Percentiles rank a stretch among this genome's conserved stretches.
phyloP scores from a whole-genome alignment of 1,284 basidiomycete genomes.

The Apiotrichum laibachii region DNA sequence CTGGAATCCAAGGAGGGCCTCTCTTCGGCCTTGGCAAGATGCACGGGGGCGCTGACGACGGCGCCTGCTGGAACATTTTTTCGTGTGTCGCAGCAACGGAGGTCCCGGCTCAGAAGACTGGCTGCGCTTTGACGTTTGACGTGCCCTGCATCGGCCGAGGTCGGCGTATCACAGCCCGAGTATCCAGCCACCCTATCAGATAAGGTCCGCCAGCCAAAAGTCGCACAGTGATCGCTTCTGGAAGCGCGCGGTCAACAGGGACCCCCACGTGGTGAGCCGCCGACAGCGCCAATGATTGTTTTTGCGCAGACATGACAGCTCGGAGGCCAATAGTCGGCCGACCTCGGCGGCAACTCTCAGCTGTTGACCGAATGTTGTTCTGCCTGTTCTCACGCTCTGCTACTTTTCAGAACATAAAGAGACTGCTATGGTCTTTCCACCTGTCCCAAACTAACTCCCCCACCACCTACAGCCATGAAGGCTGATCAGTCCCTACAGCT shows the following conservation, averaged over 20 bases:
- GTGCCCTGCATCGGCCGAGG: not conserved
- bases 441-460: not conserved
- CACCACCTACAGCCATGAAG: constrained; percentile 4
- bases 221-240: not conserved
- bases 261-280: not conserved
- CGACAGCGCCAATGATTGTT: not conserved
- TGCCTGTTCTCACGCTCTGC: not conserved
- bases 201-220: not conserved
- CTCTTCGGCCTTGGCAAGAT: too few relatives aligned
- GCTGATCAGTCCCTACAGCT: constrained; percentile 9
- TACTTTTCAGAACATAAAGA: not conserved
- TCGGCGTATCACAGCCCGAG: not conserved
- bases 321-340: not conserved
- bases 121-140: too few relatives aligned
- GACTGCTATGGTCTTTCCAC: not conserved
- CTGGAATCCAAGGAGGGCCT: too few relatives aligned
- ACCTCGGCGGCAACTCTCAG: not conserved
- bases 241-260: not conserved
- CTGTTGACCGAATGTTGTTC: not conserved
- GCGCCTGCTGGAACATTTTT: too few relatives aligned
- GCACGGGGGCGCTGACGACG: too few relatives aligned
- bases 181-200: not conserved
- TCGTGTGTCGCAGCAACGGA: too few relatives aligned
- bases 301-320: not conserved
- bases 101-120: too few relatives aligned